phyloP scores from a whole-genome alignment of 164 flowering plant species.

The Chimonanthus salicifolius region DNA sequence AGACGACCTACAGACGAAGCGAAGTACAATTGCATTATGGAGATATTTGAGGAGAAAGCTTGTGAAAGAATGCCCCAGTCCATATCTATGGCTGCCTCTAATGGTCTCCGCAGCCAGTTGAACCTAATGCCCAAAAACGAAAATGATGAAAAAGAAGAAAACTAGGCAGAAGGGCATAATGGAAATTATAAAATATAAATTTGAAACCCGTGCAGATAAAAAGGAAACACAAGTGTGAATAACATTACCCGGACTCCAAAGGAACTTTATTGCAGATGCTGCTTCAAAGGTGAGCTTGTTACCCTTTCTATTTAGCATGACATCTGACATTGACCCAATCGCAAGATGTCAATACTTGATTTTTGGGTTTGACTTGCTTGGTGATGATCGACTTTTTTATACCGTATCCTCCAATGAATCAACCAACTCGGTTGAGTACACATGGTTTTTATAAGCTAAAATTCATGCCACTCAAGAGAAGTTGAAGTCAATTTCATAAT shows the following conservation, averaged over 20 bases:
- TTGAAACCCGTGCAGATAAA: too few species aligned
- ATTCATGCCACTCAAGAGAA: not conserved
- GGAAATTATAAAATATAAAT: too few species aligned
- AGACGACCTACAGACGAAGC: too few species aligned
- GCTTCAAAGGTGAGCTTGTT: conserved; percentile 41
- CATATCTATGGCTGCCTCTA: conserved; percentile 62
- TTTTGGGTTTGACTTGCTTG: too few species aligned
- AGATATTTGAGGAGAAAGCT: conserved; percentile 86
- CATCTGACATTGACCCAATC: too few species aligned
- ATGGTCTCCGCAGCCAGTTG: conserved; percentile 31
- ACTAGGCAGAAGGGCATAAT: too few species aligned
- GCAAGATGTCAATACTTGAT: too few species aligned
- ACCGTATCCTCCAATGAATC: not conserved
- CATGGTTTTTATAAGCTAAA: not conserved
- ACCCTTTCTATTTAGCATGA: not conserved
- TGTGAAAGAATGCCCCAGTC: conserved; percentile 46
- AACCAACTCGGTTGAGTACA: not conserved
- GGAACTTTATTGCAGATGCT: conserved; percentile 48
- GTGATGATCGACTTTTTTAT: too few species aligned
- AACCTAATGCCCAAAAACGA: not conserved
- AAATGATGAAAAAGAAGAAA: too few species aligned
- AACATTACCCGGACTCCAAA: not conserved
- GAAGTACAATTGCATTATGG: conserved; percentile 74
- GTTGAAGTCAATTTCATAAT: not conserved
- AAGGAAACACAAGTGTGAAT: too few species aligned